Base-by-base conservation (phyloP, 2,329 filamentous ascomycete genomes). In the Leptographium radiaticola region DNA sequence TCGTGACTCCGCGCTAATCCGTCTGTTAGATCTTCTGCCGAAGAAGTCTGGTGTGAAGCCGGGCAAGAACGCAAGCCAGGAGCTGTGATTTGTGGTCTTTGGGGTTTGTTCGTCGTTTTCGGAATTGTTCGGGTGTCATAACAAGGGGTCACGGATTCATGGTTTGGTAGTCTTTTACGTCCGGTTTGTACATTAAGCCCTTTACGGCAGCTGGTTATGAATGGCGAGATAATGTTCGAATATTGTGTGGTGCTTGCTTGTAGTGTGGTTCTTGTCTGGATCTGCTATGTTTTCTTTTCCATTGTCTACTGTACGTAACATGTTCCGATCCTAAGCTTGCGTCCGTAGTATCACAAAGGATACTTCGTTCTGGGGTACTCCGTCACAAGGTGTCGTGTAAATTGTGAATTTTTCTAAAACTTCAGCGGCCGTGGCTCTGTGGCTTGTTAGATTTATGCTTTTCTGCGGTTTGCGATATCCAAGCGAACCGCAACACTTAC, bases 11-110 rank as follows among this genome's bases (percentile, higher is more conserved):
- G 11, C 11, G 31, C 61, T 68, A 61, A 66, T 25, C 59, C 31
- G 13, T 49, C 51, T 54, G 53, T 55, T 67, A 95, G 91, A 98
- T 78, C 86, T 98, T 60, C 84, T 98, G 62, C 93, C 93, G 69
- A 97, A 98, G 89, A 97, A 97, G 88, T 95, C 93, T 67, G 18
- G 18, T 33, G 77, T 84, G 71, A 96, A 97, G 87, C 79, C 80
- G 70, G 87, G 87, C 75, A 95, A 95, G 84, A 85, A 83, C 70
- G 79, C 83, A 65, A 95, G 89, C 77, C 89, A 95, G 77, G 90
- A 96, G 80, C 80, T 97, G 77, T 97, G 89, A 80, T 66, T 68
- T 65, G 55, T 56, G 58, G 62, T 64, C 64, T 62, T 72, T 74
- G 72, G 71, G 75, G 71, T 75, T 82, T 75, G 33, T 76, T 82